Percentiles rank a stretch among this genome's conserved stretches.
Conservation (phyloP, 2,329 filamentous ascomycete species). For the Trichoderma asperellum region DNA sequence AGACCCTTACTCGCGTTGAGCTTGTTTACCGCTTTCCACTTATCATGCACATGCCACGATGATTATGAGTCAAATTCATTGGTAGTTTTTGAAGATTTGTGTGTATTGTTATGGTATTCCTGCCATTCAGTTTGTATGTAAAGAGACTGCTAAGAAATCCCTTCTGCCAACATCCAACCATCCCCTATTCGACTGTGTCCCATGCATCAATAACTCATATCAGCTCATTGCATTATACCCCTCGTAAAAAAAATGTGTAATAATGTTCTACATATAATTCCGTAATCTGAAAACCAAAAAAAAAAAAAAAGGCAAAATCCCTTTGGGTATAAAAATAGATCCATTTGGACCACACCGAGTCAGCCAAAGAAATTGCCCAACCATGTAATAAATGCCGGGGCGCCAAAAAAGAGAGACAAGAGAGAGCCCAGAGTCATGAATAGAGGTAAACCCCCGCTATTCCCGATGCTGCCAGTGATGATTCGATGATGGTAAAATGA, state of each 20-base stretch:
- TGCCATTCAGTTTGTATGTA: slow-evolving; percentile 41
- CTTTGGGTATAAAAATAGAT: slow-evolving; percentile 10
- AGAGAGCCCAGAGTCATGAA: background rate
- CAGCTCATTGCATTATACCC: slow-evolving; percentile 10
- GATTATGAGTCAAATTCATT: background rate
- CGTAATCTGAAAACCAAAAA: background rate
- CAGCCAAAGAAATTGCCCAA: slow-evolving; percentile 2
- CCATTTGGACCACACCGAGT: slow-evolving; percentile 2
- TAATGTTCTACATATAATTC: slow-evolving; percentile 19
- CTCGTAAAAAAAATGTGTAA: slow-evolving; percentile 2
- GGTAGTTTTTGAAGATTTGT: background rate
- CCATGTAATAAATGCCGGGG: slow-evolving; percentile 7
- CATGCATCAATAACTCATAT: slow-evolving; percentile 4
- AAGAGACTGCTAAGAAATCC: background rate
- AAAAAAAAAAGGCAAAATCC: background rate
- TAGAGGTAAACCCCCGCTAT: slow-evolving; percentile 16
- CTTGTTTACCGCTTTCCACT: background rate
- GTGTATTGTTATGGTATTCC: slow-evolving; percentile 42
- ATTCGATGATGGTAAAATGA: slow-evolving; percentile 7
- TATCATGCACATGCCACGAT: background rate
- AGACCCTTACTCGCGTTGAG: slow-evolving; percentile 3
- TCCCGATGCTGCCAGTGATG: slow-evolving; percentile 24
- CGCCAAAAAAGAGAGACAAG: background rate
- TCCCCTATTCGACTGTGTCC: background rate
- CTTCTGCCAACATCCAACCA: slow-evolving; percentile 4